Evolutionary conservation across 306 rosid species (phyloP), one percentile per base, ranked within the genome.

Genomic region (Psophocarpus tetragonolobus): DNA sequence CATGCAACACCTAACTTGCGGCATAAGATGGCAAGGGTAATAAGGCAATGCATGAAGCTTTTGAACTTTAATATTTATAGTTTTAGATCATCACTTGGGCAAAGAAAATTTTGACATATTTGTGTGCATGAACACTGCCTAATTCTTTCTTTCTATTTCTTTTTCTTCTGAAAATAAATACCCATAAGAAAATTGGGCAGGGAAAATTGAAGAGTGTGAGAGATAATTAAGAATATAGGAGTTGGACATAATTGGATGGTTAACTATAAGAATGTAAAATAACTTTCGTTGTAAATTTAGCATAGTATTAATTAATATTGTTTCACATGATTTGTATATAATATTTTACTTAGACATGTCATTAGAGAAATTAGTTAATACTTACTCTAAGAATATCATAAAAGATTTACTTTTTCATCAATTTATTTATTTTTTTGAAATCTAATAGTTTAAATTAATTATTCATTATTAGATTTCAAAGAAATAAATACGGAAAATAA

Each of bases 1-100:
- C 87, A 83, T 74, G 87, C 87, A 79, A 42, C 17, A 45, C 73
- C 65, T 48, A 60, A 80, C 84, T 80, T 66, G 26, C 63, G 70
- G 29, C 8, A 42, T 8, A 29, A 24, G 35, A 72, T 80, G 68
- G 83, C 83, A 47, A 70, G 65, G 33, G 56, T 39, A 60, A 2
- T 39, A 60, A 2, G 71, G 64, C 72, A 63, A 75, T 42, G 17
- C 50, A 8, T 18, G 4, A 47, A 29, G 27, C 20, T 35, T 65
- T 11, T 32, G 5, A 77, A 38, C 71, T 45, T 75, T 20, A 75
- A 17, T 74, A 42, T 6, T 6, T 50, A 20, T 44, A 33, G 15
- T 41, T 41, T 24, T 72, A 12, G 15, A 54, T 73, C 57, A 57
- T 75, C 47, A 29, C 2, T 13, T 2, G 3, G 15, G 6, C 72